These are phyloP conservation scores for Kluyveromyces siamensis DNA, from an alignment of 805 yeast species.

Conservation along the genomic window DNA sequence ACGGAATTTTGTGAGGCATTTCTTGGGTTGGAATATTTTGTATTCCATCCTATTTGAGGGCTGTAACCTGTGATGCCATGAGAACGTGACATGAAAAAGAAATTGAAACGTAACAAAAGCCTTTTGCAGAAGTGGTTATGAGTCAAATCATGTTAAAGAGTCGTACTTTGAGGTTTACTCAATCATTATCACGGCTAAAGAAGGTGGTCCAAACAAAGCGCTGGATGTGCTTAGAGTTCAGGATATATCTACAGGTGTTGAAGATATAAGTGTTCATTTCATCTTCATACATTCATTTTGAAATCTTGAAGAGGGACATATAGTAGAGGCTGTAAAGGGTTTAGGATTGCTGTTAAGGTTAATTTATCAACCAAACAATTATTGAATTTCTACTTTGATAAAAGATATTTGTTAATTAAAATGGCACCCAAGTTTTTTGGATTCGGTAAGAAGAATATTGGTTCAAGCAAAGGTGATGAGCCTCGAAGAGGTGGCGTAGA, in stretches of 20 bases:
- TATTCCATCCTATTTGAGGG: not conserved
- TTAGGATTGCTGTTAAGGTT: not conserved
- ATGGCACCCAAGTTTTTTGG: slow-evolving; percentile 9
- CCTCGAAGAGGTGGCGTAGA: not conserved
- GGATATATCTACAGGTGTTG: not conserved
- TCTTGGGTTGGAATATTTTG: not conserved
- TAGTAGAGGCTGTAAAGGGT: not conserved
- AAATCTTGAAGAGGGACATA: not conserved
- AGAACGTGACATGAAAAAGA: not conserved
- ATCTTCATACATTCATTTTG: not conserved
- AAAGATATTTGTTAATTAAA: not conserved
- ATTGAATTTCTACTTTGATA: too few species aligned
- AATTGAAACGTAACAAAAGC: not conserved
- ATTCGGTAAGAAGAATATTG: slow-evolving; percentile 1
- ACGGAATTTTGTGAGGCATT: not conserved
- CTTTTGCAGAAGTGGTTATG: not conserved
- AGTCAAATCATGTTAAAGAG: not conserved
- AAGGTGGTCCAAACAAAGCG: too few species aligned
- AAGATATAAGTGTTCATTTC: not conserved
- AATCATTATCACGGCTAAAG: not conserved
- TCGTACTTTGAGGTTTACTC: not conserved
- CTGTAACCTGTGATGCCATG: not conserved
- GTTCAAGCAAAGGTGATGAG: not conserved
- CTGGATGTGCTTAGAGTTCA: too few species aligned
- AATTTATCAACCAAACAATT: too few species aligned